Conservation (phyloP, 257 asterid species). For the Rauvolfia tetraphylla region DNA sequence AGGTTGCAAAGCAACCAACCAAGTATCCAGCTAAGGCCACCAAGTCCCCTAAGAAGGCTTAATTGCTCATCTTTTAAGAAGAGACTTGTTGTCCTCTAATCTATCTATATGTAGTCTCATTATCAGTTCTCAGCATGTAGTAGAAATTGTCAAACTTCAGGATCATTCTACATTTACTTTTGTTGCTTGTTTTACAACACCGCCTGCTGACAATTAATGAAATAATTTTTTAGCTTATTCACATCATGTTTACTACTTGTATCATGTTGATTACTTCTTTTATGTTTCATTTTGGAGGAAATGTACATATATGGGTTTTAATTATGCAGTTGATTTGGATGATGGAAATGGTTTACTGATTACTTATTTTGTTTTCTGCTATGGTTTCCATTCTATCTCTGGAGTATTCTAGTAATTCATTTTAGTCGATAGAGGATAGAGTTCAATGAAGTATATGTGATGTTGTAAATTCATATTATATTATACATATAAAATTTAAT, state of each 20-base stretch:
- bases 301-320: neutral
- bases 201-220: neutral
- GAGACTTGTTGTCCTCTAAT: neutral
- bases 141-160: neutral
- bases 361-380: neutral
- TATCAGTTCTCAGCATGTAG: neutral
- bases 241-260: neutral
- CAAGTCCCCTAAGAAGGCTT: constrained; percentile 18
- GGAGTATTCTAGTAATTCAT: neutral
- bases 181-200: neutral
- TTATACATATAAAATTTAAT: too few species aligned
- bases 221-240: neutral
- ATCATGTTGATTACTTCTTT: neutral
- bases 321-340: neutral
- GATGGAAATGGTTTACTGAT: neutral
- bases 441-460: too few species aligned
- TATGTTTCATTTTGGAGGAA: neutral
- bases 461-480: too few species aligned
- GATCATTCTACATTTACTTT: neutral
- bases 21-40: constrained; percentile 9
- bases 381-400: too few species aligned
- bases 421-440: too few species aligned
- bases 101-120: constrained; percentile 1
- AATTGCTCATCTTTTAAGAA: neutral
- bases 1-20: constrained; percentile 1